phyloP scores from a whole-genome alignment of 441 rosid genomes.

The Erodium moschatum region DNA sequence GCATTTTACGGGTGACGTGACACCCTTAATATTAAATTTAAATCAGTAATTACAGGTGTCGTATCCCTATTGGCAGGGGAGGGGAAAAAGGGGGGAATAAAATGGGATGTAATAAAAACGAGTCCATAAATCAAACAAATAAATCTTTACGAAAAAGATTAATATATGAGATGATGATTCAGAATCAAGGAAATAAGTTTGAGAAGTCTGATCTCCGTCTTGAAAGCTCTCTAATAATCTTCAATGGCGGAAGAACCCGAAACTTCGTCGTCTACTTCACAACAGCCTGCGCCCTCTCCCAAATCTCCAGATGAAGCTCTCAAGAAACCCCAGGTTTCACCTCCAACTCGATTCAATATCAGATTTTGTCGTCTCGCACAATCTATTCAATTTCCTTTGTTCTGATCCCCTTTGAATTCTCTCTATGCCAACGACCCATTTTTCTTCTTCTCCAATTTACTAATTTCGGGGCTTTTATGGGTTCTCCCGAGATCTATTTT shows the following conservation, averaged over 20 bases:
- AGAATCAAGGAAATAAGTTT: neutral
- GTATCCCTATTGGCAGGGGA: neutral
- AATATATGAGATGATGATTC: neutral
- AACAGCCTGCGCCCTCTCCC: neutral
- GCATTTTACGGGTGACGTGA: too few relatives aligned
- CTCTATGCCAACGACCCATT: neutral
- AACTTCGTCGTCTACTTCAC: neutral
- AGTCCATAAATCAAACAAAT: neutral
- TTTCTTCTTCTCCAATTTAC: neutral
- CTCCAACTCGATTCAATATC: neutral
- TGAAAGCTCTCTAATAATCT: neutral
- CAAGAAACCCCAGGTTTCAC: slow-evolving; percentile 6
- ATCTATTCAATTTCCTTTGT: neutral
- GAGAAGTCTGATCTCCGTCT: slow-evolving; percentile 1
- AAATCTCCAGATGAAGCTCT: neutral
- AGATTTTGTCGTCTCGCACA: neutral
- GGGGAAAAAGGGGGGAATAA: neutral
- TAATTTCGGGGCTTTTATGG: neutral
- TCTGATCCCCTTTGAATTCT: neutral
- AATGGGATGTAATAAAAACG: neutral
- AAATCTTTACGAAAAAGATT: neutral
- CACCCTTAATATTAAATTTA: too few relatives aligned
- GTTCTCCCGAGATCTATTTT: neutral
- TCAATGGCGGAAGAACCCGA: slow-evolving; percentile 1
- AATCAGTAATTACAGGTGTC: neutral